phyloP scores from a whole-genome alignment of 345 rosid genomes.

The Pugionium cornutum region DNA sequence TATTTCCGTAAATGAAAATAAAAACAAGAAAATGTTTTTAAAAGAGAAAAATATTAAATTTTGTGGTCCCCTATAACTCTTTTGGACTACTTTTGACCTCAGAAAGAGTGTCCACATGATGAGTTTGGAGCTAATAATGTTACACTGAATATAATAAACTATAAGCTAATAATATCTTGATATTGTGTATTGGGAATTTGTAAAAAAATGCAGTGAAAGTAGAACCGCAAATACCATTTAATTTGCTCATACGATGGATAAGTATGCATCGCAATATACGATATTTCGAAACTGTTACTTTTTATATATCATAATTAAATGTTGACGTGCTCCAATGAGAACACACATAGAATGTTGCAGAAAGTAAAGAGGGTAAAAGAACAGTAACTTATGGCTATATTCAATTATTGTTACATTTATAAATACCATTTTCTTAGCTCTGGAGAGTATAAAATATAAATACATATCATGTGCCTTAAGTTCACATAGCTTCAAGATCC shows the following conservation, averaged over 20 bases:
- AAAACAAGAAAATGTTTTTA: no score
- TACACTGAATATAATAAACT: not conserved
- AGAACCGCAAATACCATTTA: conserved; percentile 24
- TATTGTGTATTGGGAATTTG: not conserved
- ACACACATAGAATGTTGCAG: not conserved
- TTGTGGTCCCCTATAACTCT: conserved; percentile 7
- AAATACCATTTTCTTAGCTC: not conserved
- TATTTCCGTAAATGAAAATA: no score
- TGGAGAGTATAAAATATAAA: conserved; percentile 13
- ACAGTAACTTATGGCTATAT: not conserved
- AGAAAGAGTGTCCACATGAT: conserved; percentile 1
- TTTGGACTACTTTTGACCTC: conserved; percentile 5
- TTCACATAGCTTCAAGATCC: conserved; percentile 7
- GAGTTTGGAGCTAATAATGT: conserved; percentile 3
- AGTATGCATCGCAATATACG: not conserved
- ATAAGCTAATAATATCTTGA: not conserved
- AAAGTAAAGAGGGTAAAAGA: not conserved
- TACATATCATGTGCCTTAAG: conserved; percentile 15
- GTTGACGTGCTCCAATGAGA: not conserved
- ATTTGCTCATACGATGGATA: conserved; percentile 6
- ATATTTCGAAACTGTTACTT: no score
- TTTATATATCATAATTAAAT: not conserved
- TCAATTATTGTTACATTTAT: not conserved
- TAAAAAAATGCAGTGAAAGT: not conserved
- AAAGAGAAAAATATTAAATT: not conserved